Conservation (phyloP, 2,329 filamentous ascomycete genomes). For the Lecanoromycetidae sp. region DNA sequence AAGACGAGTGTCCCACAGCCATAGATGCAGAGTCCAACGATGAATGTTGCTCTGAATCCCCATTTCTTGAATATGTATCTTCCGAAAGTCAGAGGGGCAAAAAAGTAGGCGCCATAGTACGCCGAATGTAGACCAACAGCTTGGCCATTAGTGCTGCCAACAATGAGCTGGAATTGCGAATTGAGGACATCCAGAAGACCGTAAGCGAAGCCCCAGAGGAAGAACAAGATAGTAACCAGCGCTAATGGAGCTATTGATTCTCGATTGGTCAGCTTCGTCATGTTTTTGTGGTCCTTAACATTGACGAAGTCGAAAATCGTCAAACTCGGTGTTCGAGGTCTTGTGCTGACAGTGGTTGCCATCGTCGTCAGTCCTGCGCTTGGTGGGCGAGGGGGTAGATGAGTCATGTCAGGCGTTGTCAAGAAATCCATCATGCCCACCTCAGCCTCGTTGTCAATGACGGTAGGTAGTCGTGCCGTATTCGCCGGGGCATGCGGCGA, state of each 20-base stretch:
- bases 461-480: neutral
- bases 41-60: conserved; percentile 52
- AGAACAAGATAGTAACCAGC: conserved; percentile 67
- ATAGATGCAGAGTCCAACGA: conserved; percentile 49
- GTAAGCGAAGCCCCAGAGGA: conserved; percentile 85
- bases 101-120: conserved; percentile 48
- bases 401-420: conserved; percentile 34
- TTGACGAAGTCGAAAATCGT: conserved; percentile 53
- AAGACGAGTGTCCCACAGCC: conserved; percentile 50
- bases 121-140: conserved; percentile 45
- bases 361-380: conserved; percentile 27
- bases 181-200: conserved; percentile 77
- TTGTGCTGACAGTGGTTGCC: conserved; percentile 29
- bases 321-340: conserved; percentile 26
- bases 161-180: conserved; percentile 43
- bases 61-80: conserved; percentile 43
- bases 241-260: conserved; percentile 47
- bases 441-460: neutral
- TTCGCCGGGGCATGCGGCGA: conserved; percentile 1
- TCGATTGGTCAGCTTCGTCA: conserved; percentile 45
- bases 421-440: conserved; percentile 44
- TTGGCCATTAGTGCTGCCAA: conserved; percentile 35
- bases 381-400: too few relatives aligned
- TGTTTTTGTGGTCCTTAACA: conserved; percentile 43
- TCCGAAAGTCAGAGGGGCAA: conserved; percentile 45